Conservation (phyloP, 2,329 filamentous ascomycete species). For the Pseudogymnoascus verrucosus region DNA sequence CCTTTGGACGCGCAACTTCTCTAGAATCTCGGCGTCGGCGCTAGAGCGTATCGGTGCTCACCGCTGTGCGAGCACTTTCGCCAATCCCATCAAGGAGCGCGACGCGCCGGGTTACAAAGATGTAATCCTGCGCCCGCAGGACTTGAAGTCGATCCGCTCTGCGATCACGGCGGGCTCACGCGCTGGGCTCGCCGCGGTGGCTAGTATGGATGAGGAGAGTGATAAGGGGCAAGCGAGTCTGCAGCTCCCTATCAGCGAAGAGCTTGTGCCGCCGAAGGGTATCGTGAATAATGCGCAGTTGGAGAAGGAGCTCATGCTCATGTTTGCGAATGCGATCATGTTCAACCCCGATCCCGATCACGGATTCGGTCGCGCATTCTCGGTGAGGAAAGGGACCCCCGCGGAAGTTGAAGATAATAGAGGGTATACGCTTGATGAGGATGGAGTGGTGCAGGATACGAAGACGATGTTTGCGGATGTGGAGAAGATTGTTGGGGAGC, state of each 20-base stretch:
- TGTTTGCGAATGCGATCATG: constrained; percentile 98
- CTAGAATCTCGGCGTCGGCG: constrained; percentile 63
- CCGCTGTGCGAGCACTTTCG: constrained; percentile 72
- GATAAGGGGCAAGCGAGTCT: constrained; percentile 50
- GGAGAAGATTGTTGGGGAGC: constrained; percentile 40
- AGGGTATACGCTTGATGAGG: constrained; percentile 65
- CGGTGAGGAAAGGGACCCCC: constrained; percentile 33
- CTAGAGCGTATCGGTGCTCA: constrained; percentile 71
- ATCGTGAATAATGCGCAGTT: constrained; percentile 92
- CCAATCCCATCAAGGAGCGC: constrained; percentile 63
- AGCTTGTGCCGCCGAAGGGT: constrained; percentile 75
- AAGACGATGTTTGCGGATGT: constrained; percentile 85
- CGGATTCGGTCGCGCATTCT: constrained; percentile 57
- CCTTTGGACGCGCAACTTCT: constrained; percentile 67
- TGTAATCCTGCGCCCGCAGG: constrained; percentile 66
- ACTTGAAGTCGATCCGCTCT: constrained; percentile 69
- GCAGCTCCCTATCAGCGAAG: constrained; percentile 61
- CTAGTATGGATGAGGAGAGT: constrained; percentile 47
- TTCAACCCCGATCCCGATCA: constrained; percentile 81
- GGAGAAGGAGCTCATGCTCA: constrained; percentile 87
- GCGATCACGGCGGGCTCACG: constrained; percentile 68
- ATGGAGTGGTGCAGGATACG: constrained; percentile 80
- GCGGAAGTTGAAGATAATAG: constrained; percentile 32
- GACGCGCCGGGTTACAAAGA: constrained; percentile 70
- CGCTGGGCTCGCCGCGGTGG: constrained; percentile 52